Conservation (phyloP, 306 rosid species). For the Canavalia ensiformis region DNA sequence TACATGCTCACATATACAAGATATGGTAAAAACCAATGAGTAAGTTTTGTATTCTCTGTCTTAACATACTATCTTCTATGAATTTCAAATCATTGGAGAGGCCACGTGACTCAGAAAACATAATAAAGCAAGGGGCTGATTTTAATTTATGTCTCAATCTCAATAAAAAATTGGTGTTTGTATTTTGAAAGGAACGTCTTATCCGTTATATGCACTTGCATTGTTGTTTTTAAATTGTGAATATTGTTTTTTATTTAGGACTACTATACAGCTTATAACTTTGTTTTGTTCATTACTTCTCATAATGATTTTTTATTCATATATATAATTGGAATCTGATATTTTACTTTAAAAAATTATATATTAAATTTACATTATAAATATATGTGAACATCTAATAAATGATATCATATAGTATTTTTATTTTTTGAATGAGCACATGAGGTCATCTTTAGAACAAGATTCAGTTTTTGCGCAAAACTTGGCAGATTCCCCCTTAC, state of each 20-base stretch:
- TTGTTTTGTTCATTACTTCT: too few relatives aligned
- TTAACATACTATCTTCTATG: background rate
- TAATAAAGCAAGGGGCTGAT: background rate
- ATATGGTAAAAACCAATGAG: constrained; percentile 34
- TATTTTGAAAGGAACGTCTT: constrained; percentile 38
- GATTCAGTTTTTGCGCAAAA: constrained; percentile 72
- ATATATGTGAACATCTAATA: background rate
- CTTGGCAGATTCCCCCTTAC: constrained; percentile 78
- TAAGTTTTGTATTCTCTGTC: constrained; percentile 1
- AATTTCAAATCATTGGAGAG: constrained; percentile 32
- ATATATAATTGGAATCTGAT: too few relatives aligned
- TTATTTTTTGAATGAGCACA: constrained; percentile 41
- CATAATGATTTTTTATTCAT: too few relatives aligned
- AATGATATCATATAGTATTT: background rate
- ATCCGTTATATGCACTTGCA: constrained; percentile 34
- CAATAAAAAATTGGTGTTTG: constrained; percentile 16
- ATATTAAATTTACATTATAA: too few relatives aligned
- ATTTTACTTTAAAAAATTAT: too few relatives aligned
- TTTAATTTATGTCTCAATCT: background rate
- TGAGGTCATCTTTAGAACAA: constrained; percentile 58
- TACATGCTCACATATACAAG: constrained; percentile 19
- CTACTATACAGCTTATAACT: too few relatives aligned
- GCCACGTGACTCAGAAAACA: constrained; percentile 39
- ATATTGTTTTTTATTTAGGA: background rate
- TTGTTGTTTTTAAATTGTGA: background rate